Conservation (phyloP, 192 early-diverging fungal genomes). For the Entophlyctis luteolus region DNA sequence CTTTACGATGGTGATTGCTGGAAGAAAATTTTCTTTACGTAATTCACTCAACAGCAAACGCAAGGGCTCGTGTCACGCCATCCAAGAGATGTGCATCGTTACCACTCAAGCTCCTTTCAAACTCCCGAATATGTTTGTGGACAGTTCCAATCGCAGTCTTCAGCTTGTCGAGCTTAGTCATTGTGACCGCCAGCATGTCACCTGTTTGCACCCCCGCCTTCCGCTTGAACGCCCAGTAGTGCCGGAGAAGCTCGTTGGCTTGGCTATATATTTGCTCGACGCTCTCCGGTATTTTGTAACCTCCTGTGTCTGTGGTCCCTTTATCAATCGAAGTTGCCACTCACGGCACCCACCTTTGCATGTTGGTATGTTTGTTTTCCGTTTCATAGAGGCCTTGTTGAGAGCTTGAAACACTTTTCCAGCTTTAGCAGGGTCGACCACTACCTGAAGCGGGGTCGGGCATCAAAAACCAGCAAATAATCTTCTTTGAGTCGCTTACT, state of each 20-base stretch:
- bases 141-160: not conserved
- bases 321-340: not conserved
- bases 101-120: not conserved
- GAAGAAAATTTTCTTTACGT: too few relatives aligned
- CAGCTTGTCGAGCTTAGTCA: not conserved
- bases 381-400: constrained; percentile 10
- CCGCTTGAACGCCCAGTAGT: constrained; percentile 10
- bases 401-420: constrained; percentile 7
- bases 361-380: constrained; percentile 8
- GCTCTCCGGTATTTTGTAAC: not conserved
- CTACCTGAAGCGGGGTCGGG: not conserved
- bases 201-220: not conserved
- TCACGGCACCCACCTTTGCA: constrained; percentile 7
- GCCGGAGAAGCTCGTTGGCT: constrained; percentile 14
- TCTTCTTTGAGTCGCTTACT: not conserved
- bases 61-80: not conserved
- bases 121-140: not conserved
- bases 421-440: constrained; percentile 6
- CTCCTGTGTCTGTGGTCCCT: not conserved
- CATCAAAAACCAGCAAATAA: not conserved
- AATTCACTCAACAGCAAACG: not conserved
- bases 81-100: not conserved
- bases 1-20: too few relatives aligned
- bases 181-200: not conserved
- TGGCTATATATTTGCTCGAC: constrained; percentile 1